Evolutionary conservation across 352 stramenopile species (phyloP).

Genomic region (Phytophthora pinifolia): DNA sequence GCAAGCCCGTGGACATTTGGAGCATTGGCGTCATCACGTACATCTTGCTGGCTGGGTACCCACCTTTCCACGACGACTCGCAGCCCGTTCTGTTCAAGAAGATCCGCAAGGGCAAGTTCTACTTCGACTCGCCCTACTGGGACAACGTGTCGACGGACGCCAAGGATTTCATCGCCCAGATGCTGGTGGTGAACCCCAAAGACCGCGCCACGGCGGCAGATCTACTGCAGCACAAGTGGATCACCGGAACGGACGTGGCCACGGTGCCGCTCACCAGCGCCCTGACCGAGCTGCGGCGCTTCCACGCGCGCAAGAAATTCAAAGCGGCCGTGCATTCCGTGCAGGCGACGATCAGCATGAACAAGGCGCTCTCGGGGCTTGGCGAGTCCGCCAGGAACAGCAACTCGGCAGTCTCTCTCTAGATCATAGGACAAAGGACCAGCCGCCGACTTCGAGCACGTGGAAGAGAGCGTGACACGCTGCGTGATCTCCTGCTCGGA

Average conservation of each 20-base stretch:
- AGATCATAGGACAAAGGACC: constrained; percentile 24
- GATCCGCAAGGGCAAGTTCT: constrained; percentile 85
- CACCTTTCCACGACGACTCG: constrained; percentile 93
- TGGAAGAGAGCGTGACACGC: neutral
- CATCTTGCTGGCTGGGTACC: constrained; percentile 88
- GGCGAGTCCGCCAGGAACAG: constrained; percentile 25
- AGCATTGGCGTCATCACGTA: constrained; percentile 88
- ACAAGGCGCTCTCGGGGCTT: constrained; percentile 57
- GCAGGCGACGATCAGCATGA: constrained; percentile 80
- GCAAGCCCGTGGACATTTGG: constrained; percentile 86
- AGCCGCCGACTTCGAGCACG: constrained; percentile 11
- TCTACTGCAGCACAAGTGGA: constrained; percentile 76
- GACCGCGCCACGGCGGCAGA: constrained; percentile 59
- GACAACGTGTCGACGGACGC: constrained; percentile 88
- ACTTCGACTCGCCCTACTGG: constrained; percentile 90
- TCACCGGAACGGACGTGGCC: constrained; percentile 64
- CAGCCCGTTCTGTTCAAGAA: constrained; percentile 91
- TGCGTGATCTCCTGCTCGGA: constrained; percentile 10
- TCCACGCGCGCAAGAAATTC: constrained; percentile 85
- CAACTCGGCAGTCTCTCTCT: constrained; percentile 49
- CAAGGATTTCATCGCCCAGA: constrained; percentile 89
- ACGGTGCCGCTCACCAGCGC: constrained; percentile 75
- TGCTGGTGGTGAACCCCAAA: constrained; percentile 84
- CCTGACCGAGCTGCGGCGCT: constrained; percentile 73
- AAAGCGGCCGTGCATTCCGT: constrained; percentile 81